Percentiles rank a stretch among this genome's conserved stretches.
Conservation (phyloP, 257 asterid genomes). For the Mentha longifolia region DNA sequence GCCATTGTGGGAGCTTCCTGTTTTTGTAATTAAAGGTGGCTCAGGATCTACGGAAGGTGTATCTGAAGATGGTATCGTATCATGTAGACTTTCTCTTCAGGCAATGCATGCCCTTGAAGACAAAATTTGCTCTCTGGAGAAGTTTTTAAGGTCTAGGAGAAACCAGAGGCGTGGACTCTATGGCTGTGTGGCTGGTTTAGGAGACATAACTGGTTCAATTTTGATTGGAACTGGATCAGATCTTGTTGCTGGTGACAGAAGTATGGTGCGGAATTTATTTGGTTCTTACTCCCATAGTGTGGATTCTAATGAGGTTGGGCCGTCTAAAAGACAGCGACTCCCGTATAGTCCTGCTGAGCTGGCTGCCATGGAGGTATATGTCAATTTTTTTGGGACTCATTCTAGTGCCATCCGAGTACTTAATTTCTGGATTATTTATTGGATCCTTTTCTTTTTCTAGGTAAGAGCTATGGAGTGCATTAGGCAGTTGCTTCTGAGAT, state of each 20-base stretch:
- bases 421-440: constrained; percentile 29
- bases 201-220: constrained; percentile 89
- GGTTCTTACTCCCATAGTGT: constrained; percentile 70
- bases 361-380: constrained; percentile 95
- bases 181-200: constrained; percentile 94
- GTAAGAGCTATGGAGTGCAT: constrained; percentile 98
- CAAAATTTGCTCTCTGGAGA: constrained; percentile 88
- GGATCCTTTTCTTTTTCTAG: constrained; percentile 49
- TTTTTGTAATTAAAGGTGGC: constrained; percentile 71
- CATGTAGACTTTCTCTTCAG: constrained; percentile 75
- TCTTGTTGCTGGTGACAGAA: constrained; percentile 74
- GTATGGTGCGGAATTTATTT: constrained; percentile 81
- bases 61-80: constrained; percentile 63
- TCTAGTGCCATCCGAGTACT: constrained; percentile 32
- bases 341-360: constrained; percentile 88
- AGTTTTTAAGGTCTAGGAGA: constrained; percentile 81
- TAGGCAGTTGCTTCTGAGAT: constrained; percentile 93
- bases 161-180: constrained; percentile 92
- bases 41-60: constrained; percentile 52
- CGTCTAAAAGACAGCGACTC: constrained; percentile 84
- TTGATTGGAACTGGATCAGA: constrained; percentile 79
- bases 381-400: constrained; percentile 26
- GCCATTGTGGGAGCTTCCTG: constrained; percentile 97
- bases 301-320: constrained; percentile 62
- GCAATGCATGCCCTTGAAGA: constrained; percentile 89